Evolutionary conservation across 306 rosid genomes (phyloP), one percentile per base, ranked within the genome.

Genomic region (Alnus glutinosa): DNA sequence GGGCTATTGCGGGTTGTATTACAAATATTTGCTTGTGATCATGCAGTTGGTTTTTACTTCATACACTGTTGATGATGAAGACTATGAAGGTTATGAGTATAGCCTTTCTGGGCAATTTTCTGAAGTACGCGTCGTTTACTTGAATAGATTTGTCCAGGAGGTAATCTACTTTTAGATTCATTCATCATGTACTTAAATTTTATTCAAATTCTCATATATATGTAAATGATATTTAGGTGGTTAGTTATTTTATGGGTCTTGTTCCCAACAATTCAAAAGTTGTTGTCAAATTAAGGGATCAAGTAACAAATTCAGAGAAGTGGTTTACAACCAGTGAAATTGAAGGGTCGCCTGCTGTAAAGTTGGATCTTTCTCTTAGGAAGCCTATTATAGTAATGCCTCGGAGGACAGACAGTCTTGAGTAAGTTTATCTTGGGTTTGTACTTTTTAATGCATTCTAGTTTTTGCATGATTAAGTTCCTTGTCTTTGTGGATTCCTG

Each of bases 301-400:
- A 93, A 88, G 91, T 78, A 66, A 92, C 98, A 76, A 93, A 93
- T 89, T 95, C 98, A 55, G 99, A 95, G 88, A 93, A 90, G 82
- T 90, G 90, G 99, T 90, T 95, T 83, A 87, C 97, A 48, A 87
- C 98, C 69, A 85, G 91, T 86, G 99, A 95, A 70, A 86, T 93
- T 77, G 98, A 93, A 88, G 99, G 99, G 73, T 89, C 91, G n/a
- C 97, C 99, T 69, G 98, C 99, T 71, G 84, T 95, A 78, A 95
- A 95, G 90, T 89, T 95, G 83, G 98, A 92, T 79, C 86, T 95
- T 70, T 93, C 99, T 84, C 90, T 95, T 54, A 86, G 80, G 83
- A 91, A 95, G 87, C 99, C 99, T 76, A 93, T 95, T 70, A 95
- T 95, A 81, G 79, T 95, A 84, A 91, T 95, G 99, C 99, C 99